Percentiles rank a stretch among this genome's conserved stretches.
Evolutionary conservation across 306 rosid genomes (phyloP).

Genomic region (Alnus rubra): DNA sequence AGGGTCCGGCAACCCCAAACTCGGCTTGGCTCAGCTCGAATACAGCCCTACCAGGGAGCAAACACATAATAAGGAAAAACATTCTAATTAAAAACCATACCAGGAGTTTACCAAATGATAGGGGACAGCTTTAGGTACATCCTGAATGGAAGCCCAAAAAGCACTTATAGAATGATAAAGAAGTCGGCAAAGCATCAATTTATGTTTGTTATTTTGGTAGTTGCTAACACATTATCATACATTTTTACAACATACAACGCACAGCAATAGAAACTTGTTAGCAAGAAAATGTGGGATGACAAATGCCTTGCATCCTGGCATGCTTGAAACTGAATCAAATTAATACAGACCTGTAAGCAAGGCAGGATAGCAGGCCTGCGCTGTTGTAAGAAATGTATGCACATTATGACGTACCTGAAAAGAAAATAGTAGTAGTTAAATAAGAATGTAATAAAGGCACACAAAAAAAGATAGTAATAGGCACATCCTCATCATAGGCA

Average conservation of each 20-base stretch:
- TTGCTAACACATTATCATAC: not conserved
- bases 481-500: not conserved
- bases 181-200: not conserved
- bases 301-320: slow-evolving; percentile 5
- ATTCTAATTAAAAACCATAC: not conserved
- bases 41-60: not conserved
- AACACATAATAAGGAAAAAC: not conserved
- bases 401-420: slow-evolving; percentile 98
- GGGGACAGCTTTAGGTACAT: not conserved
- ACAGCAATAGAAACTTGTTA: not conserved
- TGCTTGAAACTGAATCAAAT: slow-evolving; percentile 1
- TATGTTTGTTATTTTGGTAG: not conserved
- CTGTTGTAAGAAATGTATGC: slow-evolving; percentile 87
- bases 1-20: too few relatives aligned
- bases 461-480: not conserved
- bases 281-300: not conserved
- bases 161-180: not conserved
- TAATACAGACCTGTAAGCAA: slow-evolving; percentile 79
- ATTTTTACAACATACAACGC: not conserved
- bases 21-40: too few relatives aligned
- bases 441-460: not conserved
- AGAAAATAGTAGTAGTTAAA: slow-evolving; percentile 22
- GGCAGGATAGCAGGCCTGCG: slow-evolving; percentile 92
- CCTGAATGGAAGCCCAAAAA: not conserved
- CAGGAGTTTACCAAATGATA: not conserved